A percentile compares a stretch with the other conserved stretches of the same genome.
Evolutionary conservation across 2,329 filamentous ascomycete species (phyloP).

Genomic region (Ustulina deusta): DNA sequence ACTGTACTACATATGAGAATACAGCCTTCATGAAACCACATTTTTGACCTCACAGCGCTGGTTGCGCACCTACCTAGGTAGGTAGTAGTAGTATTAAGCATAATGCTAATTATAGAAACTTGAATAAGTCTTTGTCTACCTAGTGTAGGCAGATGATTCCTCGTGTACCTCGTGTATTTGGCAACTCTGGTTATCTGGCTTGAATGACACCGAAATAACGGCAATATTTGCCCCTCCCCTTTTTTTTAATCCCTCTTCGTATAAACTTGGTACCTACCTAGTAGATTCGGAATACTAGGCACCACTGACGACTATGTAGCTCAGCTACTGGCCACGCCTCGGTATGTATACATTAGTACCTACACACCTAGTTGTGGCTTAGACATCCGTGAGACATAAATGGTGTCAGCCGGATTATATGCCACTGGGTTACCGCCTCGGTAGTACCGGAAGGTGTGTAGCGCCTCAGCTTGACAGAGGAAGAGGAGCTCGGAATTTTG

Average conservation of each 20-base stretch:
- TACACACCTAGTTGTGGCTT: slow-evolving; percentile 14
- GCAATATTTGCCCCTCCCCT: too few relatives aligned
- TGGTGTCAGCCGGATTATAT: not conserved
- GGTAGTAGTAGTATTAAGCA: not conserved
- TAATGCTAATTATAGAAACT: not conserved
- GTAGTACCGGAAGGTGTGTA: too few relatives aligned
- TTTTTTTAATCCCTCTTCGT: too few relatives aligned
- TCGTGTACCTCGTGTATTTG: too few relatives aligned
- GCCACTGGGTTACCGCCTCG: too few relatives aligned
- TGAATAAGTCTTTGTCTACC: not conserved
- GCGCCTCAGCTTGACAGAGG: too few relatives aligned
- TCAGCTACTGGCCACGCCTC: not conserved
- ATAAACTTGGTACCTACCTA: too few relatives aligned
- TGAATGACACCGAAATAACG: not conserved
- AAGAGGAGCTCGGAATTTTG: too few relatives aligned
- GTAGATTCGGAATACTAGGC: too few relatives aligned
- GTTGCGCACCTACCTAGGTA: not conserved
- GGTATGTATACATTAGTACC: not conserved
- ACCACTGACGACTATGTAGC: not conserved
- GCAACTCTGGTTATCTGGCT: not conserved
- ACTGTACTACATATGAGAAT: not conserved
- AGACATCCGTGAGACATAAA: not conserved
- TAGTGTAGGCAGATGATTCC: not conserved
- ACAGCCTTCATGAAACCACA: not conserved
- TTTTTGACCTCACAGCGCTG: not conserved